Evolutionary conservation across 1,139 yeast genomes (phyloP).

Genomic region (Maudiozyma humilis): DNA sequence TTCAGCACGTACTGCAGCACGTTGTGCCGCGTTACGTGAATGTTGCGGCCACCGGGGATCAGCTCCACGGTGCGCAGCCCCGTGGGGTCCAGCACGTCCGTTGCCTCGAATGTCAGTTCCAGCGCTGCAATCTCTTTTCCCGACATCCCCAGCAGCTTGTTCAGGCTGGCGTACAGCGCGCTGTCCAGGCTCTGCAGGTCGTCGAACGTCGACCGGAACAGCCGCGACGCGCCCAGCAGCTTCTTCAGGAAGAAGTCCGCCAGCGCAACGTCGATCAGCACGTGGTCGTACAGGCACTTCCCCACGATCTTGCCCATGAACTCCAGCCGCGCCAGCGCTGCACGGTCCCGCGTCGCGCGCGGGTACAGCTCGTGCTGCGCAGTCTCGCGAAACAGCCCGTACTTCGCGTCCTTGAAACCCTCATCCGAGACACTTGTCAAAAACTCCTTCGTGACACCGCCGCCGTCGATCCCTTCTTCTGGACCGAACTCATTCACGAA

Average conservation of each 20-base stretch:
- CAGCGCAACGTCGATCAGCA: slow-evolving; percentile 73
- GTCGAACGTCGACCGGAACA: slow-evolving; percentile 48
- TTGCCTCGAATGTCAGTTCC: slow-evolving; percentile 58
- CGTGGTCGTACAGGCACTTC: slow-evolving; percentile 80
- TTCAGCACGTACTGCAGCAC: slow-evolving; percentile 68
- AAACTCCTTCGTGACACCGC: slow-evolving; percentile 90
- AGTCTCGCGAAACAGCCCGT: slow-evolving; percentile 46
- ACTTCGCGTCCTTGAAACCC: slow-evolving; percentile 45
- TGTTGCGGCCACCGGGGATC: slow-evolving; percentile 49
- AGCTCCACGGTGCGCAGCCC: slow-evolving; percentile 46
- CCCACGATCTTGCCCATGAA: slow-evolving; percentile 66
- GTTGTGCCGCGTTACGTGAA: slow-evolving; percentile 52
- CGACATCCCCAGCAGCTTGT: slow-evolving; percentile 51
- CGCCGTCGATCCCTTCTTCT: slow-evolving; percentile 89
- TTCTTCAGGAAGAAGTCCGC: slow-evolving; percentile 81
- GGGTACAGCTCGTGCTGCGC: slow-evolving; percentile 65
- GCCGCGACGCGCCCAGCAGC: slow-evolving; percentile 36
- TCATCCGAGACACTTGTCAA: slow-evolving; percentile 64
- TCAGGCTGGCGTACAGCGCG: slow-evolving; percentile 56
- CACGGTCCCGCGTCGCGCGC: slow-evolving; percentile 11
- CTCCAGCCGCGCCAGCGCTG: slow-evolving; percentile 6
- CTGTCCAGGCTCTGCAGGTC: slow-evolving; percentile 68
- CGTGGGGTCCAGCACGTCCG: slow-evolving; percentile 20
- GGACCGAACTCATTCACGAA: slow-evolving; percentile 68
- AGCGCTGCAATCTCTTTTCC: slow-evolving; percentile 50